A percentile compares a stretch with the other conserved stretches of the same genome.
phyloP scores from a whole-genome alignment of 441 rosid species.

The Adansonia gregorii region DNA sequence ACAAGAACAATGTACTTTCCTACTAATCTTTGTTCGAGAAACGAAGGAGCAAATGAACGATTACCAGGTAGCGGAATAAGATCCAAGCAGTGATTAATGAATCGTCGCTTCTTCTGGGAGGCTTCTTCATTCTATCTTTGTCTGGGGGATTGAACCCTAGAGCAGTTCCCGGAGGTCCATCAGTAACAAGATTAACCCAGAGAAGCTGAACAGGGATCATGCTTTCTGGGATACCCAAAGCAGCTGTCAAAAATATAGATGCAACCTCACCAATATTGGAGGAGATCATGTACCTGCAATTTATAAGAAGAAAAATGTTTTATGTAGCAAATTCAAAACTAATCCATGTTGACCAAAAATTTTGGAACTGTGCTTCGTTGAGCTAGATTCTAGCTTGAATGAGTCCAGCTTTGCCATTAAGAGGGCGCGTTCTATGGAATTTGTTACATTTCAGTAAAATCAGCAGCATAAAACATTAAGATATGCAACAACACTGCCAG shows the following conservation, averaged over 20 bases:
- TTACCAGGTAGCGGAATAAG: conserved; percentile 90
- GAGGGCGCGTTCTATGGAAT: background rate
- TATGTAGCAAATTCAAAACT: background rate
- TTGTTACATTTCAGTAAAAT: background rate
- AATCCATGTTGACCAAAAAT: too few relatives aligned
- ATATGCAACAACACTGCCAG: background rate
- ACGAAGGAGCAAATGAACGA: conserved; percentile 2
- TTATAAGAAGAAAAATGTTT: background rate
- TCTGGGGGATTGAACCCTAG: conserved; percentile 95
- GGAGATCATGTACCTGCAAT: conserved; percentile 91
- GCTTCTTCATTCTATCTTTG: conserved; percentile 84
- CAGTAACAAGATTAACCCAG: conserved; percentile 97
- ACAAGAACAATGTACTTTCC: background rate
- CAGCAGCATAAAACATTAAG: background rate
- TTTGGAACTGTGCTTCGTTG: background rate
- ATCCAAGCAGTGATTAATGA: conserved; percentile 80
- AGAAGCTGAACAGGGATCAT: conserved; percentile 97
- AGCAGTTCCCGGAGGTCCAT: conserved; percentile 98
- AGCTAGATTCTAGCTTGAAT: background rate
- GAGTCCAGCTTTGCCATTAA: background rate
- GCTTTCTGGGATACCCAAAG: conserved; percentile 96
- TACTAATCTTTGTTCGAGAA: background rate
- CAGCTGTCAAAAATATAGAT: conserved; percentile 89
- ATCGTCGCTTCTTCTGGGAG: conserved; percentile 87
- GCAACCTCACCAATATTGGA: conserved; percentile 98